Evolutionary conservation across 2,329 filamentous ascomycete species (phyloP), one percentile per base, ranked within the genome.

Genomic region (Penicillium sp.): DNA sequence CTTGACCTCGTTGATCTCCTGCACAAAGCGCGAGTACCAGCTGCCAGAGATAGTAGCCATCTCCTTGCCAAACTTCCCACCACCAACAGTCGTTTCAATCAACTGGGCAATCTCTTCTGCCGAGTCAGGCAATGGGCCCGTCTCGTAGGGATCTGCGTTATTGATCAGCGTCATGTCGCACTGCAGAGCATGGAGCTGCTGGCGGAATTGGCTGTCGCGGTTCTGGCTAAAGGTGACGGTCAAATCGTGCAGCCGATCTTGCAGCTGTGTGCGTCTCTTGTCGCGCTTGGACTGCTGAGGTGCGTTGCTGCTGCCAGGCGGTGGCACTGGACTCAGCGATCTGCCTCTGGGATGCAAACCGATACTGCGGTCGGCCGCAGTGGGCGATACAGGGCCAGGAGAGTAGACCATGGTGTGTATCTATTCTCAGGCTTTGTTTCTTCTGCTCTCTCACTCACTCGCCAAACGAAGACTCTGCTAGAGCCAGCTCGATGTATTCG

Each of bases 111-210:
- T 85, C 56, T 89, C 83, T 60, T 91, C 87, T 47, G 80, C 77
- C 21, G 74, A 75, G 62, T 87, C 84, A 14, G 83, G 82, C 55
- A 96, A 80, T 49, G 90, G 85, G 59, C 84, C 83, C 59, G 85
- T 80, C 52, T 81, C 79, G 71, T 96, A 95, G 0, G 90, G 88
- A 66, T 96, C 88, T 52, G 94, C 89, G 64, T 89, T 86, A 71
- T 91, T 86, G 63, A 96, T 90, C 47, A 96, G 81, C 58, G 84
- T 90, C 75, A 92, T 91, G 72, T 96, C 92, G 62, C 90, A 86
- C 74, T 97, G 92, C n/a, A 97, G 85, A 63, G 90, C 90, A 66
- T 94, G 88, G 2, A 97, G 82, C 73, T 97, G 91, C 63, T 94
- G 89, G 60, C 92, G 86, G 73, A 96, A 97, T 65, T 91, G 86